Percentiles rank a stretch among this genome's conserved stretches.
phyloP scores from a whole-genome alignment of 2,329 filamentous ascomycete genomes.

The Aspergillus hortae region DNA sequence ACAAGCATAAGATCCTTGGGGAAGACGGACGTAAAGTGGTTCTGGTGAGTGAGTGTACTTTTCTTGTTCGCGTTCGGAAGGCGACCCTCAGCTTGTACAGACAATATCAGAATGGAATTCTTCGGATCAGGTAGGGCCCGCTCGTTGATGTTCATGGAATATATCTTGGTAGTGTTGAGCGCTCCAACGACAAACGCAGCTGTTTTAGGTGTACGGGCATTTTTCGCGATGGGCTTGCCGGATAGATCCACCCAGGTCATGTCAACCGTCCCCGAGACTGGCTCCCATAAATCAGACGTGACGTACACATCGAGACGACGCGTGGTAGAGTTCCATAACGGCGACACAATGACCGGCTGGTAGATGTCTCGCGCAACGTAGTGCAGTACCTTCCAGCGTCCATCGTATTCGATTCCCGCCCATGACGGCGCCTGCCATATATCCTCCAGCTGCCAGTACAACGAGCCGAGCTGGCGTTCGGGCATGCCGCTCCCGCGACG shows the following conservation, averaged over 20 bases:
- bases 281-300: slow-evolving; percentile 56
- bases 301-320: slow-evolving; percentile 53
- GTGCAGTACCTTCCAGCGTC: slow-evolving; percentile 61
- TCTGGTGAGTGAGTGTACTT: slow-evolving; percentile 46
- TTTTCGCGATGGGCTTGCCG: slow-evolving; percentile 40
- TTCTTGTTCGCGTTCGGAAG: slow-evolving; percentile 43
- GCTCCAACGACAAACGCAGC: slow-evolving; percentile 46
- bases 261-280: slow-evolving; percentile 44
- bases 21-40: slow-evolving; percentile 48
- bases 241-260: slow-evolving; percentile 52
- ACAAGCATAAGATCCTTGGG: slow-evolving; percentile 46
- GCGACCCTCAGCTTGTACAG: slow-evolving; percentile 43
- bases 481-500: slow-evolving; percentile 55
- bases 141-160: slow-evolving; percentile 37
- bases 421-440: slow-evolving; percentile 63
- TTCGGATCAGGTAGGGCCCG: slow-evolving; percentile 30
- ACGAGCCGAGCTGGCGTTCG: slow-evolving; percentile 55
- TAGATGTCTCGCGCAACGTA: slow-evolving; percentile 58
- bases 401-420: slow-evolving; percentile 61
- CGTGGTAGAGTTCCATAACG: slow-evolving; percentile 51
- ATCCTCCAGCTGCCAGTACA: slow-evolving; percentile 66
- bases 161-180: slow-evolving; percentile 51
- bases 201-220: slow-evolving; percentile 32
- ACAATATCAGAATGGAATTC: slow-evolving; percentile 44
- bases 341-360: slow-evolving; percentile 56